Base-by-base conservation (phyloP, 768 basidiomycete genomes). In the Pleurotus tuber-regium region DNA sequence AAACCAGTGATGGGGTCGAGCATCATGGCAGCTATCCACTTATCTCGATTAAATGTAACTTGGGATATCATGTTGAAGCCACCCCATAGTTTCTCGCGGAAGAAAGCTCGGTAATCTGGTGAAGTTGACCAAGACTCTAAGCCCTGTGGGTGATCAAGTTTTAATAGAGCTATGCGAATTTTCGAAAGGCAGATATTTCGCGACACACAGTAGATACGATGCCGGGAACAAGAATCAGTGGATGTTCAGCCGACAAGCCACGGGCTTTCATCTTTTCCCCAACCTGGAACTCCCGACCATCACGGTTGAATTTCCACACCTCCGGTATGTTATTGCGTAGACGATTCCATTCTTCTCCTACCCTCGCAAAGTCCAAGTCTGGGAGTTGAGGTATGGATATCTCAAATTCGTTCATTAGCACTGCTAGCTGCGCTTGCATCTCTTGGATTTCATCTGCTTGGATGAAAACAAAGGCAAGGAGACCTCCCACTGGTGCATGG, bases 91-190 rank as follows among this genome's bases (percentile, higher is more conserved):
- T 92, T 87, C 66, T 96, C 87, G n/a, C 95, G 82, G 65, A 99
- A 98, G 73, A 93, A 97, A 0, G 85, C 63, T 4, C 90, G 82
- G 56, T 92, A 89, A 52, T 91, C 90, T 0, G 86, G 84, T 4
- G 82, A 75, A 0, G 96, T 96, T 4, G 90, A 87, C 96, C 97
- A 99, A 5, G 90, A 93, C 63, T 98, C 95, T 53, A 98, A 71
- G 4, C 89, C 86, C 82, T 90, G 54, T 4, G 23, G 19, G 21
- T n/a, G n/a, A 48, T 14, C 12, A 9, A 38, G 12, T n/a, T 2
- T n/a, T n/a, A 38, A 16, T 19, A 38, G 35, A 16, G n/a, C 10
- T n/a, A 5, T 16, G 14, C n/a, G 21, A 11, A n/a, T 7, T 38
- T 5, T 19, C 9, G 35, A 16, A 38, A n/a, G 7, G 21, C 46